Base-by-base conservation (phyloP, 257 asterid species). In the Solanum gandarillasii region DNA sequence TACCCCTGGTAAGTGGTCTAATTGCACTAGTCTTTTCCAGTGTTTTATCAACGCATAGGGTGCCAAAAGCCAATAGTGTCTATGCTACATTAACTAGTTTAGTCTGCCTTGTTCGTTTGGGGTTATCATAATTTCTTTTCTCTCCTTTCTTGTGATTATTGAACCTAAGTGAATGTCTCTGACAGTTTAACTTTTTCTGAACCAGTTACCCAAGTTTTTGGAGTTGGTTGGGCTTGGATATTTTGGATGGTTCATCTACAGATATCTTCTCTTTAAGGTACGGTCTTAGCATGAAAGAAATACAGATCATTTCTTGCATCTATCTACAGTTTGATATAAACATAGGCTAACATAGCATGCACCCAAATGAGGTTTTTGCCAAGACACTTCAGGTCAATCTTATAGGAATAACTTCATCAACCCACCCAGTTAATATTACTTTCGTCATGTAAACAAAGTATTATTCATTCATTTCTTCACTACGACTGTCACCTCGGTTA, bases 171-270 rank as follows among this genome's bases (percentile, higher is more conserved):
- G 18, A 85, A 23, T 36, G 27, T 38, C 81, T 39, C 65, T 70
- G 27, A 85, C n/a, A 18, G 16, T 2, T 31, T 5, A 82, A 85
- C 39, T 16, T 23, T 18, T 31, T 85, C 14, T 39, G 25, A 84
- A 23, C 87, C 86, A 88, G 88, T 23, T 88, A 38, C 90, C 90
- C 2, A 85, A 76, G 65, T 58, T 88, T 35, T 72, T 88, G 88
- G 90, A 88, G 73, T 36, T 88, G 75, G 86, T 88, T 27, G 90
- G 90, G 58, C 83, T 88, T 60, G 90, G 90, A 21, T 88, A 88
- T 55, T 84, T 87, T 52, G 90, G 88, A 32, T 88, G 90, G 90
- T 88, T 88, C 25, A 2, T 88, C 41, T 88, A 88, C 83, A 87
- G 88, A 34, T 85, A 88, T 55, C 83, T 88, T 62, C 88, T 88